These are phyloP conservation scores for Golubevia sp. DNA, from an alignment of 1,284 basidiomycete species.

Conservation along the genomic window DNA sequence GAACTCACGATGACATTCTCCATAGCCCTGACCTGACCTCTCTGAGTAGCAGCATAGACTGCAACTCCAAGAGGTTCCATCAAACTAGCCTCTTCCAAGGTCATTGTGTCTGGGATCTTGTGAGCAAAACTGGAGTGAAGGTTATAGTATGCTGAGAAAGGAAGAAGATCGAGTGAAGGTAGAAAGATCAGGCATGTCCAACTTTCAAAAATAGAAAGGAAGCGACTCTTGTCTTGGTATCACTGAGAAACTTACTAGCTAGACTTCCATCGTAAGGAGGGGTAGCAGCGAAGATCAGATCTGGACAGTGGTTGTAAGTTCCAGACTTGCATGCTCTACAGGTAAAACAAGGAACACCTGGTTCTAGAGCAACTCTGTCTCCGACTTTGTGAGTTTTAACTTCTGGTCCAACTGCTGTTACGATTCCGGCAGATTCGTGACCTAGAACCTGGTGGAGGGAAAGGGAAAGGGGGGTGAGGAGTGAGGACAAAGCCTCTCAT, in stretches of 20 bases:
- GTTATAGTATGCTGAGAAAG: slow-evolving; percentile 69
- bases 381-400: slow-evolving; percentile 78
- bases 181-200: no score
- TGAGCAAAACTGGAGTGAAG: slow-evolving; percentile 56
- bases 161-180: no score
- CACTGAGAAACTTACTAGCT: no score
- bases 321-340: slow-evolving; percentile 66
- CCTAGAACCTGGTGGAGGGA: slow-evolving; percentile 65
- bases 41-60: slow-evolving; percentile 80
- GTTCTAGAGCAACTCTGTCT: slow-evolving; percentile 84
- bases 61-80: slow-evolving; percentile 94
- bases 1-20: slow-evolving; percentile 57
- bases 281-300: slow-evolving; percentile 83
- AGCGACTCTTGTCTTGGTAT: no score
- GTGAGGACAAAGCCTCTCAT: no score
- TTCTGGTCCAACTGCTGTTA: slow-evolving; percentile 70
- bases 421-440: slow-evolving; percentile 69
- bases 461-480: no score
- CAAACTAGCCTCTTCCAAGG: slow-evolving; percentile 65
- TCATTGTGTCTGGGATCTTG: slow-evolving; percentile 61
- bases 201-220: no score
- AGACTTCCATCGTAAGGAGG: slow-evolving; percentile 88
- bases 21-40: slow-evolving; percentile 71
- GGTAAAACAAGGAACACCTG: slow-evolving; percentile 73
- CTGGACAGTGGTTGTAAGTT: slow-evolving; percentile 70